phyloP scores from a whole-genome alignment of 352 stramenopile genomes.

The Saprolegnia parasitica region DNA sequence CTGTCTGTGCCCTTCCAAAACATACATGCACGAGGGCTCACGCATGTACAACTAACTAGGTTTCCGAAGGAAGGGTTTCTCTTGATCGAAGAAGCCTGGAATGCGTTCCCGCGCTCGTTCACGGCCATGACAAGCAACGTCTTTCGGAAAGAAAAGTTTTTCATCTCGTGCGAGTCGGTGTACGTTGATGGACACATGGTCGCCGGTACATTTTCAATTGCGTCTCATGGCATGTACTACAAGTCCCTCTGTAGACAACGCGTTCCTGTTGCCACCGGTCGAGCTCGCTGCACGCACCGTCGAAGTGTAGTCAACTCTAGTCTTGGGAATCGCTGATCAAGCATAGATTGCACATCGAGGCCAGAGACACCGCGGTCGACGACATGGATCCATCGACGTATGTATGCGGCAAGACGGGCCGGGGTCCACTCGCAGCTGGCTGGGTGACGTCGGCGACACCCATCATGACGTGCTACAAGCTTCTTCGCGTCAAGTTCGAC shows the following conservation, averaged over 20 bases:
- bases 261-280: not conserved
- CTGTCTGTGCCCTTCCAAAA: not conserved
- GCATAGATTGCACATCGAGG: not conserved
- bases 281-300: conserved; percentile 24
- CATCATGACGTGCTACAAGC: conserved; percentile 28
- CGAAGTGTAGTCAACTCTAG: conserved; percentile 32
- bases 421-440: conserved; percentile 16
- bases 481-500: conserved; percentile 23
- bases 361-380: not conserved
- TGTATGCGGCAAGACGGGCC: conserved; percentile 24
- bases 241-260: conserved; percentile 28
- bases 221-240: too few species aligned
- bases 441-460: conserved; percentile 12
- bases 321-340: not conserved
- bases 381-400: not conserved
- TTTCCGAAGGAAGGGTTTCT: conserved; percentile 24
- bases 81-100: conserved; percentile 31
- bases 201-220: not conserved
- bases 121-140: conserved; percentile 28
- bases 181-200: not conserved
- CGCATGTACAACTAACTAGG: not conserved
- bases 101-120: conserved; percentile 26
- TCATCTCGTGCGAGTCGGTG: conserved; percentile 17
- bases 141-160: conserved; percentile 29
- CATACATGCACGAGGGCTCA: not conserved